A percentile compares a stretch with the other conserved stretches of the same genome.
Evolutionary conservation across 2,329 filamentous ascomycete species (phyloP).

Genomic region (Botrytis fragariae): DNA sequence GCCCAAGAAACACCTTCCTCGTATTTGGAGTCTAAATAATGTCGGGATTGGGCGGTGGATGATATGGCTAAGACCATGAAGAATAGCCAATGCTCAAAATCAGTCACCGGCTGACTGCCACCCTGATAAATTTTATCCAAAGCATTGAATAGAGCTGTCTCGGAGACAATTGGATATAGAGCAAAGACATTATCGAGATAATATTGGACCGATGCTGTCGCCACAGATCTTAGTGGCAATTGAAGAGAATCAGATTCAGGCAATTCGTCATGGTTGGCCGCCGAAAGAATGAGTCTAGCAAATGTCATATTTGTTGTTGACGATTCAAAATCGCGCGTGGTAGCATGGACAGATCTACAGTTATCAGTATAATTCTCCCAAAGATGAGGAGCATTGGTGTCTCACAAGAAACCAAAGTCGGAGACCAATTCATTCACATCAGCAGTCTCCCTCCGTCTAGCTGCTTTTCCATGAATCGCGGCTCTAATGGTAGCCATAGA

Average conservation of each 20-base stretch:
- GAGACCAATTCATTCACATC: conserved; percentile 91
- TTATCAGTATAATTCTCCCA: conserved; percentile 12
- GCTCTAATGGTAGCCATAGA: conserved; percentile 60
- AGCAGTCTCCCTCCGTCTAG: conserved; percentile 68
- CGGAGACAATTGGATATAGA: conserved; percentile 78
- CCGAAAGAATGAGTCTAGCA: conserved; percentile 81
- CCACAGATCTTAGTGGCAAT: conserved; percentile 70
- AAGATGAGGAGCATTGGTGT: conserved; percentile 16
- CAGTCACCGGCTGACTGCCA: conserved; percentile 56
- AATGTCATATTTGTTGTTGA: conserved; percentile 89
- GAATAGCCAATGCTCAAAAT: conserved; percentile 79
- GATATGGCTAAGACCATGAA: conserved; percentile 88
- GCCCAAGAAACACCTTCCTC: conserved; percentile 55
- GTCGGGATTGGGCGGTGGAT: conserved; percentile 69
- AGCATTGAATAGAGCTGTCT: conserved; percentile 72
- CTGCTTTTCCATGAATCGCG: conserved; percentile 63
- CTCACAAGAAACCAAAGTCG: conserved; percentile 87
- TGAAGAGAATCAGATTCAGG: conserved; percentile 58
- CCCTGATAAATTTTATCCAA: conserved; percentile 80
- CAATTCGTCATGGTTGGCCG: conserved; percentile 70
- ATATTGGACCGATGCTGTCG: conserved; percentile 70
- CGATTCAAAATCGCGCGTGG: conserved; percentile 88
- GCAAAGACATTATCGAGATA: conserved; percentile 82
- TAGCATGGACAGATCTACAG: conserved; percentile 83
- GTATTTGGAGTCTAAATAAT: conserved; percentile 63